Evolutionary conservation across 2,329 filamentous ascomycete species (phyloP), one percentile per base, ranked within the genome.

Genomic region (Alternaria brassicicola): DNA sequence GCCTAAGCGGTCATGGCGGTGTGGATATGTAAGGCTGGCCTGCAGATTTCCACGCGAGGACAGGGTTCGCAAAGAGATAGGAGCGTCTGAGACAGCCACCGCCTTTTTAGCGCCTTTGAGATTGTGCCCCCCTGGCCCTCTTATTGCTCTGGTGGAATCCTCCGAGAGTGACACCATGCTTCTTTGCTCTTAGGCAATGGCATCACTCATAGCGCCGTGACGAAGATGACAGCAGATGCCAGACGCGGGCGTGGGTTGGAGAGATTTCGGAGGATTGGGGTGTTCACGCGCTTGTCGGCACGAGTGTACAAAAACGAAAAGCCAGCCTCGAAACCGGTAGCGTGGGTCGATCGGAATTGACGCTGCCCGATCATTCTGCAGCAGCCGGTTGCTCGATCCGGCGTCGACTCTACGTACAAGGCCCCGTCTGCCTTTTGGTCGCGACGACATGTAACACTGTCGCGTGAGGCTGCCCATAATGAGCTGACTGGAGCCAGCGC

Each of bases 41-140:
- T 67, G 68, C 71, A 69, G 66, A 62, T 65, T 71, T 67, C 74
- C 75, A 76, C 75, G 75, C 73, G 74, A 77, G 72, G 53, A 68
- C 70, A 72, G 71, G 72, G 73, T 70, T 59, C 13, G 30, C 30
- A 50, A 53, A 56, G 8, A 45, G 30, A 55, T 55, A 52, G 69
- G 68, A 68, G 67, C 63, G 55, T 63, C 61, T 76, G 71, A 73
- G 72, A 76, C 74, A 60, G 57, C 71, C 70, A 73, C 62, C 66
- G 55, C 65, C 72, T 72, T 69, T 50, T 59, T 75, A 76, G 73
- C 69, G 71, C 62, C 68, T 70, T 68, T 70, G 69, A 65, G 57
- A 59, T 35, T 48, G 49, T 60, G 61, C 64, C 70, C 54, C 54
- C 55, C 39, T 62, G 54, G 59, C 59, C 43, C 49, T 64, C 47